Conservation (phyloP, 78 protist species). For the Pelomyxa schiedti region DNA sequence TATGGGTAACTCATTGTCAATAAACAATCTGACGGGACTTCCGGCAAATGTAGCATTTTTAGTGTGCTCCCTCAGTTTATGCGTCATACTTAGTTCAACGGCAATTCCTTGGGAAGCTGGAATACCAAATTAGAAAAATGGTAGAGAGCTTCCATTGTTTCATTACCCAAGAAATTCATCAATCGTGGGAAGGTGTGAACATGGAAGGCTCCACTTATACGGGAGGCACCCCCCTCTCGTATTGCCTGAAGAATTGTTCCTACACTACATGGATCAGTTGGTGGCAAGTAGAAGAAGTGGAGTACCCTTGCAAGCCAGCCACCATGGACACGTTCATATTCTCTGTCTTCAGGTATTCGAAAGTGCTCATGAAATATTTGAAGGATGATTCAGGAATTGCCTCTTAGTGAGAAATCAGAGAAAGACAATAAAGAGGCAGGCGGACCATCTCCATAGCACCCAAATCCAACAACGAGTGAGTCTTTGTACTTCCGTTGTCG, state of each 20-base stretch:
- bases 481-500: not conserved
- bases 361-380: conserved; percentile 23
- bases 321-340: conserved; percentile 31
- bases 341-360: conserved; percentile 29
- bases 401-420: not conserved
- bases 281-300: not conserved
- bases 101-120: conserved; percentile 17
- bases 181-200: conserved; percentile 45
- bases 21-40: conserved; percentile 33
- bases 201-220: conserved; percentile 52
- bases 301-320: conserved; percentile 15
- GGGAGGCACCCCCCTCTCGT: conserved; percentile 33
- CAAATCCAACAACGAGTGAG: conserved; percentile 46
- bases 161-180: conserved; percentile 18
- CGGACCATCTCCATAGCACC: conserved; percentile 42
- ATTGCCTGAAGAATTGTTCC: conserved; percentile 27
- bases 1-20: conserved; percentile 38
- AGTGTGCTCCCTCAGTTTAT: conserved; percentile 23
- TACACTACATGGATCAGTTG: not conserved
- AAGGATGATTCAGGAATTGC: conserved; percentile 1
- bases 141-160: not conserved
- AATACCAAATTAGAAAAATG: no score
- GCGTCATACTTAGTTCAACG: conserved; percentile 36
- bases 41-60: conserved; percentile 23
- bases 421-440: not conserved